These are phyloP conservation scores for Starmera dryadoides DNA, from an alignment of 805 yeast species.

Conservation along the genomic window DNA sequence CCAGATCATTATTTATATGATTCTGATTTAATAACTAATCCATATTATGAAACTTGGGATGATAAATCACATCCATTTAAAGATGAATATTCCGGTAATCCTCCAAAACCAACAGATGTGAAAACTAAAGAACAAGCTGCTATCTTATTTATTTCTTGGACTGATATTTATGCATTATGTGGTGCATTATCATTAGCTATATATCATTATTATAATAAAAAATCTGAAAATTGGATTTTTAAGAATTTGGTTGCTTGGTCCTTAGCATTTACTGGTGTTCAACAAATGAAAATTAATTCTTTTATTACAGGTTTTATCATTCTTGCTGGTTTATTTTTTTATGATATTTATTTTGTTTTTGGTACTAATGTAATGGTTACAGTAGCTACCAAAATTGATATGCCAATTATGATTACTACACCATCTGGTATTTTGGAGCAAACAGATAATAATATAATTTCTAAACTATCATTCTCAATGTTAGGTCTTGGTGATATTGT, in stretches of 20 bases:
- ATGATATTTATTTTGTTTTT: constrained; percentile 65
- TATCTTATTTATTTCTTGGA: constrained; percentile 16
- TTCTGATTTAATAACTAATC: constrained; percentile 29
- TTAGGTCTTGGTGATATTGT: constrained; percentile 65
- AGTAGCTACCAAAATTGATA: constrained; percentile 47
- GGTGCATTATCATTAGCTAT: constrained; percentile 11
- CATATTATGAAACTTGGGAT: constrained; percentile 12
- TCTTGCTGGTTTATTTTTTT: constrained; percentile 43
- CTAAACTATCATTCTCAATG: constrained; percentile 25
- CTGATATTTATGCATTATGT: constrained; percentile 20
- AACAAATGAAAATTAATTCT: constrained; percentile 29
- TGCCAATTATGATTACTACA: constrained; percentile 32
- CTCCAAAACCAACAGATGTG: constrained; percentile 11
- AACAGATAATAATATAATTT: constrained; percentile 3
- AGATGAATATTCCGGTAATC: not conserved
- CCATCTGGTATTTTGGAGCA: constrained; percentile 16
- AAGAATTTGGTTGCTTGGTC: constrained; percentile 35
- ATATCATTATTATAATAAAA: constrained; percentile 16
- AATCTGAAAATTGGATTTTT: constrained; percentile 36
- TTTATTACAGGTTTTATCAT: constrained; percentile 40
- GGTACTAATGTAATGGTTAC: constrained; percentile 53
- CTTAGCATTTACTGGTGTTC: constrained; percentile 37
- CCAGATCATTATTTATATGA: constrained; percentile 29
- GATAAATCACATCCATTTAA: constrained; percentile 9
- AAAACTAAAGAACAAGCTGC: not conserved